These are phyloP conservation scores for Pseudognaphalium luteoalbum DNA, from an alignment of 129 eudicot genomes.

Conservation along the genomic window DNA sequence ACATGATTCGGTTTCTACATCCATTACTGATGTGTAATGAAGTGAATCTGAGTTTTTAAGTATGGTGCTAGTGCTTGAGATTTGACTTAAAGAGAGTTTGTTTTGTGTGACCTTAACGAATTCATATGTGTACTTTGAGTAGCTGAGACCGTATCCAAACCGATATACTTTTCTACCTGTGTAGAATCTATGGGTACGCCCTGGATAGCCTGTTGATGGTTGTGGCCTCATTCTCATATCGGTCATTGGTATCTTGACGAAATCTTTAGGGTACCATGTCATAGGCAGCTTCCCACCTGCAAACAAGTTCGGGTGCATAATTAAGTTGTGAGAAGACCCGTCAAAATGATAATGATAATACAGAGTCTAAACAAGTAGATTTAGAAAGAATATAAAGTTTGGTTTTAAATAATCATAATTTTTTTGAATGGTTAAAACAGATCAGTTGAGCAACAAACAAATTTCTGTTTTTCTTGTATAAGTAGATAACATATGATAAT, in stretches of 20 bases:
- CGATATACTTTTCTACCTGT: slow-evolving; percentile 67
- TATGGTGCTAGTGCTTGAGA: slow-evolving; percentile 24
- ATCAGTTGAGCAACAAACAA: too few relatives aligned
- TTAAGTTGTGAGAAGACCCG: background rate
- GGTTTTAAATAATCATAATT: too few relatives aligned
- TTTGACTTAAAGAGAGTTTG: slow-evolving; percentile 37
- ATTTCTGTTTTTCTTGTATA: too few relatives aligned
- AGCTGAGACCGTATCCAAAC: slow-evolving; percentile 95
- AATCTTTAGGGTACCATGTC: slow-evolving; percentile 96
- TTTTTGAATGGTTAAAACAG: too few relatives aligned
- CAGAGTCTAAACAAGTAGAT: background rate
- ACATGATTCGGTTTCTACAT: slow-evolving; percentile 34
- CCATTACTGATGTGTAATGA: slow-evolving; percentile 30
- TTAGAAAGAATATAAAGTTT: too few relatives aligned
- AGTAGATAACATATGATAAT: too few relatives aligned
- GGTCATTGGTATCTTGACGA: slow-evolving; percentile 80
- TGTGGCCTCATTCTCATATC: slow-evolving; percentile 97
- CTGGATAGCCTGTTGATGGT: slow-evolving; percentile 74
- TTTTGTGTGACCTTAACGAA: slow-evolving; percentile 54
- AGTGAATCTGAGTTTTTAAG: slow-evolving; percentile 38
- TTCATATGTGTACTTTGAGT: slow-evolving; percentile 68
- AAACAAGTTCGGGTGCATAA: slow-evolving; percentile 5
- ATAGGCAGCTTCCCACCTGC: slow-evolving; percentile 89
- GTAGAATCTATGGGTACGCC: slow-evolving; percentile 93
- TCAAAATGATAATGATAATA: background rate